Evolutionary conservation across 2,329 filamentous ascomycete species (phyloP).

Genomic region (Fusarium drepaniforme): DNA sequence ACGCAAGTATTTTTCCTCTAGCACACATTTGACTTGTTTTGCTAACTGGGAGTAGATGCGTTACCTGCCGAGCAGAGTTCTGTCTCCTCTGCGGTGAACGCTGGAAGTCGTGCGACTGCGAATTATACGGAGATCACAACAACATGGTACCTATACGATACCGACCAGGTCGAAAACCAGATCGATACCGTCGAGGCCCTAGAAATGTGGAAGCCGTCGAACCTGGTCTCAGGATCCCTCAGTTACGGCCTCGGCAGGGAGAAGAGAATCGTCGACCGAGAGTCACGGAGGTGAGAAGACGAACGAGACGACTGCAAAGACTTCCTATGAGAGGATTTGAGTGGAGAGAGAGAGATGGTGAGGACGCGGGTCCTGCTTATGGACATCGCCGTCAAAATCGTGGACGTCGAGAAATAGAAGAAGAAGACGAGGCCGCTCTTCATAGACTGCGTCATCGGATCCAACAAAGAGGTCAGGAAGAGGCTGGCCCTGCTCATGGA

Average conservation of each 20-base stretch:
- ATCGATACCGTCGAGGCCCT: slow-evolving; percentile 24
- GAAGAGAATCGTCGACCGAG: slow-evolving; percentile 8
- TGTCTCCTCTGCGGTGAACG: slow-evolving; percentile 60
- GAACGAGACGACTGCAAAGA: not conserved
- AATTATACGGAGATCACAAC: slow-evolving; percentile 1
- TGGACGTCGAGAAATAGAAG: not conserved
- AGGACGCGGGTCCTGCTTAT: not conserved
- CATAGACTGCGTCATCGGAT: not conserved
- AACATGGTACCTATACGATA: slow-evolving; percentile 16
- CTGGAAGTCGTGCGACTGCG: slow-evolving; percentile 57
- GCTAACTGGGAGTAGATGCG: slow-evolving; percentile 46
- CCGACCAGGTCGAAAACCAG: slow-evolving; percentile 34
- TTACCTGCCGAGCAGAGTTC: slow-evolving; percentile 58
- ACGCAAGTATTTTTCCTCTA: slow-evolving; percentile 15
- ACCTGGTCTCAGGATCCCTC: slow-evolving; percentile 20
- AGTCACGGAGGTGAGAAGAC: not conserved
- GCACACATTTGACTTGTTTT: not conserved
- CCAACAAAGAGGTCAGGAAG: not conserved
- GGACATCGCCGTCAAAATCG: not conserved
- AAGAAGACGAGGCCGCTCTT: not conserved
- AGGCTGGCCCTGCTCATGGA: not conserved
- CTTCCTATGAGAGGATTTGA: not conserved
- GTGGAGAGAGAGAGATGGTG: not conserved
- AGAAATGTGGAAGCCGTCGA: not conserved
- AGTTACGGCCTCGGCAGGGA: slow-evolving; percentile 21